These are phyloP conservation scores for Cordia subcordata DNA, from an alignment of 257 asterid species.

Conservation along the genomic window DNA sequence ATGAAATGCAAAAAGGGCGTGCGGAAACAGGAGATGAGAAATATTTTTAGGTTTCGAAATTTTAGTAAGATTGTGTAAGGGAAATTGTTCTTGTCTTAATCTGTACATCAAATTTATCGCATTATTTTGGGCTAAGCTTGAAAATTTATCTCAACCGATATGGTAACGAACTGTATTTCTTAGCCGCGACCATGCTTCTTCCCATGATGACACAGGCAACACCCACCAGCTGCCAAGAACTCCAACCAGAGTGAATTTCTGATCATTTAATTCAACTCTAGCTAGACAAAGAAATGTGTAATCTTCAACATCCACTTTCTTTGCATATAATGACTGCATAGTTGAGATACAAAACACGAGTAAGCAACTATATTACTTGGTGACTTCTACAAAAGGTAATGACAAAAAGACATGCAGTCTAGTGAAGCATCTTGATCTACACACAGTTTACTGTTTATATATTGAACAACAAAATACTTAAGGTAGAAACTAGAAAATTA, in stretches of 20 bases:
- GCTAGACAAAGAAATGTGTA: conserved; percentile 21
- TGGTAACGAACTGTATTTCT: not conserved
- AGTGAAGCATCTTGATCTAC: too few relatives aligned
- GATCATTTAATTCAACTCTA: conserved; percentile 25
- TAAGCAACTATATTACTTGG: too few relatives aligned
- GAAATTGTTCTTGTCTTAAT: not conserved
- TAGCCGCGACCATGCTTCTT: not conserved
- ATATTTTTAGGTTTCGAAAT: too few relatives aligned
- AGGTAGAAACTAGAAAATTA: not conserved
- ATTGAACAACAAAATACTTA: not conserved
- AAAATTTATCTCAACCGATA: not conserved
- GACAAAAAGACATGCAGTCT: too few relatives aligned
- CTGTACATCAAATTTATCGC: not conserved
- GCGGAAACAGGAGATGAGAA: not conserved
- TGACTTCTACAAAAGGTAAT: too few relatives aligned
- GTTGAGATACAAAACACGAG: not conserved
- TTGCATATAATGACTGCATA: conserved; percentile 13
- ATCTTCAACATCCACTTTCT: conserved; percentile 23
- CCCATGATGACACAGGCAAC: conserved; percentile 26
- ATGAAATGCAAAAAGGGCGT: not conserved
- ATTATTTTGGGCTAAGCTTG: not conserved
- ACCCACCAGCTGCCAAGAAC: conserved; percentile 45
- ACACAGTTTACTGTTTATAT: not conserved
- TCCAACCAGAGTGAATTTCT: conserved; percentile 22
- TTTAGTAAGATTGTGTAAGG: too few relatives aligned